phyloP scores from a whole-genome alignment of 192 early-diverging fungal species.

The Umbelopsis sp. region DNA sequence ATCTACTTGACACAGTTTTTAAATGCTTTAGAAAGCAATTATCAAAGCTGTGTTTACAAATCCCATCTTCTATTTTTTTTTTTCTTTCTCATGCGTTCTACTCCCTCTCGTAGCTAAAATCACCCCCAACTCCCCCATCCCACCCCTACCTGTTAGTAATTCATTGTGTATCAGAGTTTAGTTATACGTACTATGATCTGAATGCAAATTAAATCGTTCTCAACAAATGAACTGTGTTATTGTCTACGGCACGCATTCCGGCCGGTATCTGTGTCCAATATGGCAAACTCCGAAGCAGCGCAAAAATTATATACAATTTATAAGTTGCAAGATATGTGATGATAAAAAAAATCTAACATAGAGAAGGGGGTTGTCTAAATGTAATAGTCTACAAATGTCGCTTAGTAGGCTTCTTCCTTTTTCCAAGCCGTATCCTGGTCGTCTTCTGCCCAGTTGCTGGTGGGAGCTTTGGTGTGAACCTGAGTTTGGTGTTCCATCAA shows the following conservation, averaged over 20 bases:
- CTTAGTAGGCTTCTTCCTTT: neutral
- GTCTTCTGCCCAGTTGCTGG: neutral
- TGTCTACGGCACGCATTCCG: too few species aligned
- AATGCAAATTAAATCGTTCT: neutral
- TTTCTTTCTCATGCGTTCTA: neutral
- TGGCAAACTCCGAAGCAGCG: too few species aligned
- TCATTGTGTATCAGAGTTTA: neutral
- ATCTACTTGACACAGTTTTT: neutral
- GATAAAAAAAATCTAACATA: too few species aligned
- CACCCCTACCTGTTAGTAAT: neutral
- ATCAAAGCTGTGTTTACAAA: neutral
- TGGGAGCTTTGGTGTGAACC: neutral
- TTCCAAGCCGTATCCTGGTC: neutral
- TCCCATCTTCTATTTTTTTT: neutral
- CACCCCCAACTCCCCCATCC: neutral
- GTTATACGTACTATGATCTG: neutral
- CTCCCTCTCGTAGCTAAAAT: neutral
- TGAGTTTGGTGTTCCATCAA: slow-evolving; percentile 37
- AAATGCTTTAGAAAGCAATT: neutral
- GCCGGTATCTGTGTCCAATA: too few species aligned
- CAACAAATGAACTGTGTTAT: too few species aligned
- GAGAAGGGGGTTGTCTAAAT: too few species aligned
- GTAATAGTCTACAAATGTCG: too few species aligned
- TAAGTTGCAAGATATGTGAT: too few species aligned
- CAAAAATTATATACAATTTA: too few species aligned